Percentiles rank a stretch among this genome's conserved stretches.
These are phyloP conservation scores for Myriosclerotinia scirpicola DNA, from an alignment of 2,329 filamentous ascomycete genomes.

Conservation along the genomic window DNA sequence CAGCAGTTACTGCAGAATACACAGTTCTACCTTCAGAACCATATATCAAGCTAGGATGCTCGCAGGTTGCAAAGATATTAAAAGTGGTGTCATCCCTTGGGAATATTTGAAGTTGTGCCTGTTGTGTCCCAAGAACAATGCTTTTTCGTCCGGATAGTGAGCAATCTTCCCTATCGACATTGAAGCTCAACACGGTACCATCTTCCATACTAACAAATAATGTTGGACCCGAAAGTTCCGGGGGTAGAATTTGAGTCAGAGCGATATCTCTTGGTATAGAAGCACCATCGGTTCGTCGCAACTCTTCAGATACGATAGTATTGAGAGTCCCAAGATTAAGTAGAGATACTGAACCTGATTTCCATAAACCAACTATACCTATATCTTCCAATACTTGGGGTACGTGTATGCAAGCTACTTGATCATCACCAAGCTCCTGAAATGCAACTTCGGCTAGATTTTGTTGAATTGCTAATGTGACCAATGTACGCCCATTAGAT, in stretches of 20 bases:
- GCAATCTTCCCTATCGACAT: slow-evolving; percentile 61
- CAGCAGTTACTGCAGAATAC: slow-evolving; percentile 90
- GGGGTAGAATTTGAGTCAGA: slow-evolving; percentile 74
- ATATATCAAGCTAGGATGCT: slow-evolving; percentile 93
- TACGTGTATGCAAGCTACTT: slow-evolving; percentile 83
- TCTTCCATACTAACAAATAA: slow-evolving; percentile 91
- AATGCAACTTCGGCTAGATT: slow-evolving; percentile 55
- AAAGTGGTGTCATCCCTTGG: slow-evolving; percentile 66
- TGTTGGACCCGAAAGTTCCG: slow-evolving; percentile 59
- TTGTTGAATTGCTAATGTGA: slow-evolving; percentile 64
- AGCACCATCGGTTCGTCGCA: slow-evolving; percentile 64
- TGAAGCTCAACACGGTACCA: slow-evolving; percentile 84
- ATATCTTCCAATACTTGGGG: slow-evolving; percentile 61
- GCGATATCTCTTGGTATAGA: slow-evolving; percentile 82
- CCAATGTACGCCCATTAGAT: slow-evolving; percentile 69
- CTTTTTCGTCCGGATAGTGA: slow-evolving; percentile 72
- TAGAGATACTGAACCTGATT: slow-evolving; percentile 75
- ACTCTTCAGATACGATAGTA: slow-evolving; percentile 61
- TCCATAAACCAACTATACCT: slow-evolving; percentile 85
- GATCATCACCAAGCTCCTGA: slow-evolving; percentile 65
- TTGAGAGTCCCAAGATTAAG: slow-evolving; percentile 67
- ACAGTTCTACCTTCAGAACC: slow-evolving; percentile 82
- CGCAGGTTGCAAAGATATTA: slow-evolving; percentile 89
- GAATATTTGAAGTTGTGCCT: slow-evolving; percentile 77
- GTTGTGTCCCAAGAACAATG: slow-evolving; percentile 80